These are phyloP conservation scores for Cystobasidium onofrii DNA, from an alignment of 768 basidiomycete species.

Conservation along the genomic window DNA sequence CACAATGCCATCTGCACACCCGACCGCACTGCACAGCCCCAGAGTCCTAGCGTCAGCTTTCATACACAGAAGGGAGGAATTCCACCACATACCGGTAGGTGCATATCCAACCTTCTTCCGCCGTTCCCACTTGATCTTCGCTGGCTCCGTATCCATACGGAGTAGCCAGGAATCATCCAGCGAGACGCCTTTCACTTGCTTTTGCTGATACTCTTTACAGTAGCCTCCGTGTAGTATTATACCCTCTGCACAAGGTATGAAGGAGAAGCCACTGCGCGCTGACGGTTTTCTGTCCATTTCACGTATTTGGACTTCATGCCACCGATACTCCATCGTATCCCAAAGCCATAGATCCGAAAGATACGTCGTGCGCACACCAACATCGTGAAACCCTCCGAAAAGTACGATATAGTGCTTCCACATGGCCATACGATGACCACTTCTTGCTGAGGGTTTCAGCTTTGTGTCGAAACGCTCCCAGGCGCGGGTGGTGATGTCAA, in stretches of 20 bases:
- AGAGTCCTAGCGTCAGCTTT: too few species aligned
- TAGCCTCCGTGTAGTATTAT: constrained; percentile 79
- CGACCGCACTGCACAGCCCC: constrained; percentile 52
- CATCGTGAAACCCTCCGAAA: constrained; percentile 80
- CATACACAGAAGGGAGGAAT: too few species aligned
- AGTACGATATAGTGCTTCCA: constrained; percentile 82
- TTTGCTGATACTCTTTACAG: constrained; percentile 86
- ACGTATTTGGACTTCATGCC: constrained; percentile 67
- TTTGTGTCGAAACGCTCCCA: constrained; percentile 90
- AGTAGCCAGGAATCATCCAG: constrained; percentile 86
- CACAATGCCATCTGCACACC: constrained; percentile 84
- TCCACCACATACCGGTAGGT: constrained; percentile 46
- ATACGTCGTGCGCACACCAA: constrained; percentile 58
- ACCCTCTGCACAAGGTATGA: constrained; percentile 68
- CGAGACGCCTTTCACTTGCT: constrained; percentile 74
- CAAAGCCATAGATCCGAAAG: constrained; percentile 85
- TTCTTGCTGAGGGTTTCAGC: constrained; percentile 65
- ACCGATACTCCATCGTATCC: constrained; percentile 57
- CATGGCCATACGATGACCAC: constrained; percentile 80
- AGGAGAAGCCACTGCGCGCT: constrained; percentile 61
- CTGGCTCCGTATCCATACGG: constrained; percentile 50
- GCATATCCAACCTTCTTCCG: constrained; percentile 68
- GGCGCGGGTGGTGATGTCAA: constrained; percentile 64
- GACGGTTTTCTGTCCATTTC: constrained; percentile 66
- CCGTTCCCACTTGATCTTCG: constrained; percentile 73